phyloP scores from a whole-genome alignment of 768 basidiomycete species.

The Tephrocybe sp. region DNA sequence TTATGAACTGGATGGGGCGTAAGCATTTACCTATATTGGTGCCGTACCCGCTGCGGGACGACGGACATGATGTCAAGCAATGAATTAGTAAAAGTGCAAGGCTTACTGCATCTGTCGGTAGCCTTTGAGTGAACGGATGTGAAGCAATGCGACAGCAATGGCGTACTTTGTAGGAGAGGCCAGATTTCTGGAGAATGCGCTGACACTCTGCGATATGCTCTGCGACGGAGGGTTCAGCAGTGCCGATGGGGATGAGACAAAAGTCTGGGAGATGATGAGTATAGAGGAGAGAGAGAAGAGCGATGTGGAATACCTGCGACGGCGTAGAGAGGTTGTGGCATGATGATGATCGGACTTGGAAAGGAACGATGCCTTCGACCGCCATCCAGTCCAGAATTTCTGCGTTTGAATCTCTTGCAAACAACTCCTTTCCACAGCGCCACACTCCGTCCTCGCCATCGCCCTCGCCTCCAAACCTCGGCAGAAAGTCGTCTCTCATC shows the following conservation, averaged over 20 bases:
- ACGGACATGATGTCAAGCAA: neutral
- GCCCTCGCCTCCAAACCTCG: slow-evolving; percentile 47
- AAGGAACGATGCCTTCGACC: slow-evolving; percentile 37
- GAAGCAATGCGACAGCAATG: neutral
- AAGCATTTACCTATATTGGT: slow-evolving; percentile 71
- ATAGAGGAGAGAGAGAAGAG: neutral
- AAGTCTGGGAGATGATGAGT: slow-evolving; percentile 53
- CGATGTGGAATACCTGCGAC: slow-evolving; percentile 78
- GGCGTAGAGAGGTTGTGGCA: slow-evolving; percentile 67
- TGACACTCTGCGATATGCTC: slow-evolving; percentile 82
- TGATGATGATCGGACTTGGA: slow-evolving; percentile 15
- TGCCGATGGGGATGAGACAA: slow-evolving; percentile 86
- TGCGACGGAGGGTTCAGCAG: slow-evolving; percentile 71
- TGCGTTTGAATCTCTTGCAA: slow-evolving; percentile 57
- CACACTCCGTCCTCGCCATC: slow-evolving; percentile 37
- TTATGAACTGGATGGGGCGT: neutral
- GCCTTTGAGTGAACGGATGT: neutral
- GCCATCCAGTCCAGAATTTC: slow-evolving; percentile 57
- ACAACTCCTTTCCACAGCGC: slow-evolving; percentile 22
- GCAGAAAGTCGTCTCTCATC: slow-evolving; percentile 58
- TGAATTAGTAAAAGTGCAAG: neutral
- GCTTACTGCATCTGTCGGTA: slow-evolving; percentile 64
- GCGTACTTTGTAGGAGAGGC: slow-evolving; percentile 73
- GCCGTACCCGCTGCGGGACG: slow-evolving; percentile 70
- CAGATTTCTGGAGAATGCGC: slow-evolving; percentile 76